These are phyloP conservation scores for Usnea hakonensis DNA, from an alignment of 495 filamentous ascomycete species.

Conservation along the genomic window DNA sequence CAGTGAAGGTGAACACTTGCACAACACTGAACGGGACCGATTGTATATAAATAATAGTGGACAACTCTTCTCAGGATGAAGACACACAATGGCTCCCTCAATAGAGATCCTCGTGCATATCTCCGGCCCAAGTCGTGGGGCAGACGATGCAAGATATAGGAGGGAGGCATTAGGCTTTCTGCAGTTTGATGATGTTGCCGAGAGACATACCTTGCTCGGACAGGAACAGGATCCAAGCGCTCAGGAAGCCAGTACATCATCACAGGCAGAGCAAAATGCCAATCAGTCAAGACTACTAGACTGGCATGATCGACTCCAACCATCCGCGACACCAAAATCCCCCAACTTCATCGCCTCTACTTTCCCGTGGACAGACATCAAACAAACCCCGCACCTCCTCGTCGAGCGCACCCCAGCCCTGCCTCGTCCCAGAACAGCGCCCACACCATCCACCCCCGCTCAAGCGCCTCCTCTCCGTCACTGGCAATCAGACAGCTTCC, in stretches of 20 bases:
- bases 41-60: background rate
- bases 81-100: slow-evolving; percentile 11
- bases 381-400: slow-evolving; percentile 17
- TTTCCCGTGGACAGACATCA: slow-evolving; percentile 9
- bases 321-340: slow-evolving; percentile 2
- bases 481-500: slow-evolving; percentile 35
- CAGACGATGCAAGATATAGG: slow-evolving; percentile 57
- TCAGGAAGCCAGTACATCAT: background rate
- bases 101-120: slow-evolving; percentile 63
- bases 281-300: background rate
- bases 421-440: slow-evolving; percentile 14
- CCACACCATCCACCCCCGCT: slow-evolving; percentile 1
- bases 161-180: slow-evolving; percentile 54
- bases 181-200: slow-evolving; percentile 40
- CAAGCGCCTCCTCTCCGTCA: slow-evolving; percentile 8
- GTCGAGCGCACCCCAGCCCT: slow-evolving; percentile 21
- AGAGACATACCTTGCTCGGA: slow-evolving; percentile 24
- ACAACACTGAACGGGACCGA: background rate
- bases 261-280: background rate
- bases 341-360: background rate
- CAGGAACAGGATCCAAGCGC: background rate
- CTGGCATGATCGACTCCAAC: background rate
- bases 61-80: slow-evolving; percentile 16
- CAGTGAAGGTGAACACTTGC: background rate
- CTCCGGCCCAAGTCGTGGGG: slow-evolving; percentile 51